A percentile compares a stretch with the other conserved stretches of the same genome.
These are phyloP conservation scores for Sclerotinia borealis DNA, from an alignment of 2,329 filamentous ascomycete genomes.

Conservation along the genomic window DNA sequence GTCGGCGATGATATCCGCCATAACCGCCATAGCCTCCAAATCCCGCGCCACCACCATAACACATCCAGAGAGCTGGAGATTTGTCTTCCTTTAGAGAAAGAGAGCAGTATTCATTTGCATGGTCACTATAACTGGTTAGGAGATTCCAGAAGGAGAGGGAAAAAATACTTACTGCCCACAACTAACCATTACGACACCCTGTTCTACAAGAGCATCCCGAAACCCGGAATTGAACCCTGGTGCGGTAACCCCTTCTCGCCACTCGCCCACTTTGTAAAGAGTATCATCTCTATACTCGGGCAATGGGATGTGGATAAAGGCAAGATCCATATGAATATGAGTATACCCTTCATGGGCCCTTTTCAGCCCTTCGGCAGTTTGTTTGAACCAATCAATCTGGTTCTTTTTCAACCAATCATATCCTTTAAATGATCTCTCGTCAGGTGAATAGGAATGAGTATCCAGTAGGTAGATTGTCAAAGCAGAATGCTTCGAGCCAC, in stretches of 20 bases:
- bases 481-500: slow-evolving; percentile 76
- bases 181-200: slow-evolving; percentile 80
- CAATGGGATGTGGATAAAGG: slow-evolving; percentile 95
- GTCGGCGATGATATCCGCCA: slow-evolving; percentile 72
- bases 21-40: slow-evolving; percentile 96
- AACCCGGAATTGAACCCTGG: slow-evolving; percentile 90
- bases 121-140: slow-evolving; percentile 55
- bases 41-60: slow-evolving; percentile 85
- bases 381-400: slow-evolving; percentile 92
- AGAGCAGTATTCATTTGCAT: slow-evolving; percentile 94
- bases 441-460: slow-evolving; percentile 84
- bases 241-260: slow-evolving; percentile 79
- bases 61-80: slow-evolving; percentile 87
- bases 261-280: slow-evolving; percentile 61
- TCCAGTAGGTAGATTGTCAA: slow-evolving; percentile 93
- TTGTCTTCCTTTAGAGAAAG: slow-evolving; percentile 42
- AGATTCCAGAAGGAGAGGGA: background rate
- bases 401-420: slow-evolving; percentile 96
- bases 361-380: slow-evolving; percentile 67
- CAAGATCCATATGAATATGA: slow-evolving; percentile 88
- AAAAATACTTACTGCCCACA: slow-evolving; percentile 72
- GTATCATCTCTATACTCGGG: slow-evolving; percentile 71
- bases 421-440: slow-evolving; percentile 80
- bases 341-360: slow-evolving; percentile 77
- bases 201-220: slow-evolving; percentile 77